phyloP scores from a whole-genome alignment of 306 rosid genomes.

The Gynostemma pentaphyllum region DNA sequence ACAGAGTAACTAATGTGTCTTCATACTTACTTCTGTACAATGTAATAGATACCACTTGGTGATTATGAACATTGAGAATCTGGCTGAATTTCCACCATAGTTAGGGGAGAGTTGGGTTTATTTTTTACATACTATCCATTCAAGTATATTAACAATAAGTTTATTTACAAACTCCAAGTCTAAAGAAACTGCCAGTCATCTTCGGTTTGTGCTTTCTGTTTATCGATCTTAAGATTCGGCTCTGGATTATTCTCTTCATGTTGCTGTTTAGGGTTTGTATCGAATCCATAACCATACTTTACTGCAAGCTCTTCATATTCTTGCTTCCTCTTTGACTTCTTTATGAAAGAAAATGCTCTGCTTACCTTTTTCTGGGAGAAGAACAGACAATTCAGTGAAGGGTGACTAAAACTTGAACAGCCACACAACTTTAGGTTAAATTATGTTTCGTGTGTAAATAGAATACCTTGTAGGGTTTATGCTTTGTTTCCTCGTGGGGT shows the following conservation, averaged over 20 bases:
- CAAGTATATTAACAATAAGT: background rate
- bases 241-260: conserved; percentile 11
- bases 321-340: conserved; percentile 52
- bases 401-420: background rate
- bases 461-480: conserved; percentile 45
- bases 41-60: background rate
- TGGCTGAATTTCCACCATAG: background rate
- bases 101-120: background rate
- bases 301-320: conserved; percentile 73
- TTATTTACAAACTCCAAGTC: conserved; percentile 16
- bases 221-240: conserved; percentile 8
- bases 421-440: background rate
- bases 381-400: background rate
- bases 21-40: background rate
- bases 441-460: background rate
- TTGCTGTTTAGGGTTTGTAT: conserved; percentile 13
- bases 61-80: background rate
- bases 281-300: conserved; percentile 22
- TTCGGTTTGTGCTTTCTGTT: conserved; percentile 14
- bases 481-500: conserved; percentile 16
- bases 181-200: conserved; percentile 79
- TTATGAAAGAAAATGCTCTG: conserved; percentile 42
- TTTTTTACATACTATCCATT: conserved; percentile 1
- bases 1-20: background rate
- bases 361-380: conserved; percentile 39